Base-by-base conservation (phyloP, 176 grass and related monocot species). In the Triticum monococcum region DNA sequence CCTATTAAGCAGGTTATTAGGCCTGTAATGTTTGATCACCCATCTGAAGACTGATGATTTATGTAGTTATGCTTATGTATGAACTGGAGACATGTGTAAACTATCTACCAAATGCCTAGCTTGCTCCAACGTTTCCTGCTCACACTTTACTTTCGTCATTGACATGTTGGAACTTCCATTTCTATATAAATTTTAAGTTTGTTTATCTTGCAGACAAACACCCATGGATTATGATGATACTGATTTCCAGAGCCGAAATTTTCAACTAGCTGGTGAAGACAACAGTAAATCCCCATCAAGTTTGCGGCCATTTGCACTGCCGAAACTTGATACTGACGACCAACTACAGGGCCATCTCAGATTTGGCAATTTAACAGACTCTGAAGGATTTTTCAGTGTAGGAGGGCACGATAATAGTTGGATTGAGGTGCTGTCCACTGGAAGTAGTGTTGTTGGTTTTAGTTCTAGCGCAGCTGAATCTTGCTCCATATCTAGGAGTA, bases 141-240 rank as follows among this genome's bases (percentile, higher is more conserved):
- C 54, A 36, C 16, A 60, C 31, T 78, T 68, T 78, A 7, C 40
- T 79, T 59, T 35, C 37, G 35, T 38, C 38, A 18, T 33, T 35
- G 2, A 20, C 45, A 68, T 72, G 28, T 4, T 30, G 18, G 26
- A 52, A 52, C 11, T 25, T 77, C 81, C 3, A 1, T 70, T 71
- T 69, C 64, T 64, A 79, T 77, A 64, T 54, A 54, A 54, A 54
- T 74, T 54, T 46, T 50, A 82, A 52, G 33, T 59, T 25, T 89
- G 37, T 67, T 18, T 54, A 78, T 83, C 45, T 77, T 85, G 68
- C 89, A 99, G 97, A 89, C 76, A 54, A 90, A 86, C 72, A 97
- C 89, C 94, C 89, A 99, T 99, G 97, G 97, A 99, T 91, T 88
- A 91, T 99, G 94, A 99, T 20, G 89, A 99, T 85, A 84, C 65